These are phyloP conservation scores for Novymonas esmeraldas DNA, from an alignment of 208 protist genomes.

Conservation along the genomic window DNA sequence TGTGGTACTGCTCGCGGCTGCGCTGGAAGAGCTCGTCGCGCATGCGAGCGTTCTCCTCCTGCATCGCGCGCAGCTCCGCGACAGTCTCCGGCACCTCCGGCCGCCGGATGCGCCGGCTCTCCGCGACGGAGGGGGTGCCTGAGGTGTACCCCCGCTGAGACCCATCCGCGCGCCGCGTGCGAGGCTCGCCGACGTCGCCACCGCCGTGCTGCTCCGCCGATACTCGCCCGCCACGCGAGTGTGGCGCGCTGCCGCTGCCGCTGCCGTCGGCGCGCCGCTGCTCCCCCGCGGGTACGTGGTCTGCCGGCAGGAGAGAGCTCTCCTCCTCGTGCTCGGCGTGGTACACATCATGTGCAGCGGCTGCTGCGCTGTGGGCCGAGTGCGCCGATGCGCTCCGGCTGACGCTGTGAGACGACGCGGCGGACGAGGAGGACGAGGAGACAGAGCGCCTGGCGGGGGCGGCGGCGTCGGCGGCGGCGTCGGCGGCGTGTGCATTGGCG, in stretches of 20 bases:
- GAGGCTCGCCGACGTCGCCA: background rate
- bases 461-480: background rate
- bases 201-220: background rate
- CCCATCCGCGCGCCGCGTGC: background rate
- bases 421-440: slow-evolving; percentile 1
- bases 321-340: background rate
- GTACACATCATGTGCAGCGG: background rate
- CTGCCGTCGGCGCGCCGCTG: slow-evolving; percentile 4
- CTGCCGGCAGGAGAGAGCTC: background rate
- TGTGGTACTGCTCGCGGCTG: slow-evolving; percentile 35
- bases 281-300: background rate
- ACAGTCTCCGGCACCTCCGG: slow-evolving; percentile 34
- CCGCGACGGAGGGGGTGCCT: background rate
- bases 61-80: slow-evolving; percentile 49
- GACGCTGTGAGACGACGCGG: background rate
- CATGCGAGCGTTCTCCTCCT: slow-evolving; percentile 44
- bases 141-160: background rate
- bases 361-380: background rate
- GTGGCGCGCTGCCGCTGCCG: background rate
- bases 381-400: slow-evolving; percentile 1
- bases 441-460: background rate
- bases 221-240: background rate
- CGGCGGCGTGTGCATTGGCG: background rate
- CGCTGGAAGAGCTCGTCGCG: slow-evolving; percentile 47
- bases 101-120: slow-evolving; percentile 5